Evolutionary conservation across 768 basidiomycete genomes (phyloP), one percentile per base, ranked within the genome.

Genomic region (Trametes sanguinea): DNA sequence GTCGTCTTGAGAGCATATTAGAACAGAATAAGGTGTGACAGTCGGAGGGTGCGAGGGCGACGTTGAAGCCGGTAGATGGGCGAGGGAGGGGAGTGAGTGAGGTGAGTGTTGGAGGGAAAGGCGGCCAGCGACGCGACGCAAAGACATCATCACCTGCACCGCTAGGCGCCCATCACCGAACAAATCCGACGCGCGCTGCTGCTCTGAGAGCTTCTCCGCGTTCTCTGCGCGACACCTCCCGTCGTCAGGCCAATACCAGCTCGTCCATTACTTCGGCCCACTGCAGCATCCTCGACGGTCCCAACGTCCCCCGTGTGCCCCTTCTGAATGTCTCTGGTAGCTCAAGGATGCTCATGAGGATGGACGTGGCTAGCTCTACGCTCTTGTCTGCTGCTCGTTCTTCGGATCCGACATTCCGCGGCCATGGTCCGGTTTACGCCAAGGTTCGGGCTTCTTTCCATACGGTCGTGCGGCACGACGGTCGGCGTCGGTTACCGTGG

Each of bases 1-100:
- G 80, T 63, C 80, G 87, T 81, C 85, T 84, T 68, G 89, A 89
- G 39, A 90, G 80, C 88, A 91, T 91, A 47, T 63, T 51, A 54
- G 48, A 54, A 60, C 17, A 51, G 39, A n/a, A 42, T 57, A 35
- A 32, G 33, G 45, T 42, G 53, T 43, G 40, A 46, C 22, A 13
- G 27, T 14, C 9, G 60, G 39, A 43, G 30, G 47, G 37, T 16
- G 30, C 48, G 30, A 32, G 55, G 48, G 40, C 39, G 54, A 45
- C 54, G 60, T 44, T 46, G 45, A 43, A 50, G 54, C 29, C 50
- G 55, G 11, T 39, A 55, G 8, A 16, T n/a, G 56, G 45, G 14
- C 22, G 35, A 44, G 35, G 27, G 43, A 53, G 55, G 43, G 51
- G 61, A 35, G 50, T 37, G 50, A 22, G 22, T 22, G 22, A 22